Evolutionary conservation across 1,139 yeast species (phyloP).

Genomic region (Keqinozyma sinolaborantium): DNA sequence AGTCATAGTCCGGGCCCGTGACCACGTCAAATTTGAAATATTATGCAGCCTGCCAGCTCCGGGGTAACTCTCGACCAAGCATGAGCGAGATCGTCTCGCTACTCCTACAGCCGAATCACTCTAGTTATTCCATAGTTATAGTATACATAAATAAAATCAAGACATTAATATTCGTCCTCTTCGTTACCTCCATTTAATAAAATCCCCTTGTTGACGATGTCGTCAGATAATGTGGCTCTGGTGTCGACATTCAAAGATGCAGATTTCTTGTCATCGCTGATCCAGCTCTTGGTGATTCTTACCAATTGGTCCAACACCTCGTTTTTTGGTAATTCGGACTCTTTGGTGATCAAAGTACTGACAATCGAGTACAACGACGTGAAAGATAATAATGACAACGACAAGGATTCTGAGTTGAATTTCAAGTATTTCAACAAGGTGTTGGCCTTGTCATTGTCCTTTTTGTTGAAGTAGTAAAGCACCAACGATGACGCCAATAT

Average conservation of each 20-base stretch:
- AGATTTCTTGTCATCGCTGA: constrained; percentile 20
- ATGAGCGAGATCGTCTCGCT: too few species aligned
- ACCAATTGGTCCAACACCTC: constrained; percentile 26
- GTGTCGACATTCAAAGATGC: constrained; percentile 19
- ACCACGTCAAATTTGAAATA: too few species aligned
- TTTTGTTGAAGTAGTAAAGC: constrained; percentile 18
- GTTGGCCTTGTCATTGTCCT: constrained; percentile 15
- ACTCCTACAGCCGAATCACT: too few species aligned
- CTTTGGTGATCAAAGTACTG: constrained; percentile 18
- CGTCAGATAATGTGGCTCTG: constrained; percentile 26
- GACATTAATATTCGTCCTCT: constrained; percentile 13
- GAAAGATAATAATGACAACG: constrained; percentile 28
- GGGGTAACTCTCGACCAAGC: too few species aligned
- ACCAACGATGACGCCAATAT: constrained; percentile 27
- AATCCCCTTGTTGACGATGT: constrained; percentile 31
- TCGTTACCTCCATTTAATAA: constrained; percentile 24
- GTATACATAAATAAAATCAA: too few species aligned
- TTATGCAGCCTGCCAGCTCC: too few species aligned
- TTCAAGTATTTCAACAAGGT: constrained; percentile 25
- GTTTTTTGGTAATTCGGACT: constrained; percentile 13
- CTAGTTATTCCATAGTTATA: background rate
- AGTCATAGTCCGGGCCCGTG: too few species aligned
- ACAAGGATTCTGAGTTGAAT: constrained; percentile 9
- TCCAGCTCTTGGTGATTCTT: constrained; percentile 29
- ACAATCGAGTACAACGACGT: constrained; percentile 28